These are phyloP conservation scores for Candida incommunis DNA, from an alignment of 805 yeast species.

Conservation along the genomic window DNA sequence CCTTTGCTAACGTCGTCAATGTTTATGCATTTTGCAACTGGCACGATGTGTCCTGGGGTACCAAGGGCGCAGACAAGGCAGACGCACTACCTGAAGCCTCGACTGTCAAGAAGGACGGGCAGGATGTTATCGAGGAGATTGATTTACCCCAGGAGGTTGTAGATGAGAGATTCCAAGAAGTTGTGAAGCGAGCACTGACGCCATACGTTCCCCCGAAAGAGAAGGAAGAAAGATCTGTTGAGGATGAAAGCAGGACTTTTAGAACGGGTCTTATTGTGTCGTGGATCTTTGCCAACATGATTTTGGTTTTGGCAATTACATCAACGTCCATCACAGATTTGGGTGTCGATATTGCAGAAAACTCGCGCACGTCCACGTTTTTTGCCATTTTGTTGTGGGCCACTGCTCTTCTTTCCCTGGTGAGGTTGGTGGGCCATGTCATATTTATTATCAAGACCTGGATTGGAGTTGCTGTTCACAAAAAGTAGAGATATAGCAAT, in stretches of 20 bases:
- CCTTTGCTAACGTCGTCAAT: constrained; percentile 33
- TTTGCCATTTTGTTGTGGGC: constrained; percentile 42
- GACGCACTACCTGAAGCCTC: constrained; percentile 37
- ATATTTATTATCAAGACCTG: constrained; percentile 27
- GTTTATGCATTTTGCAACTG: constrained; percentile 59
- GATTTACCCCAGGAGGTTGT: constrained; percentile 37
- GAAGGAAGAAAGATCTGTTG: constrained; percentile 12
- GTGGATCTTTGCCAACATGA: constrained; percentile 26
- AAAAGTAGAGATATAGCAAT: constrained; percentile 15
- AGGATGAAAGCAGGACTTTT: constrained; percentile 26
- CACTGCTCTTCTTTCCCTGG: constrained; percentile 45
- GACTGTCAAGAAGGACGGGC: constrained; percentile 38
- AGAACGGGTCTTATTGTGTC: constrained; percentile 25
- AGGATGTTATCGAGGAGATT: constrained; percentile 37
- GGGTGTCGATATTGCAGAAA: constrained; percentile 25
- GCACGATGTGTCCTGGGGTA: constrained; percentile 64
- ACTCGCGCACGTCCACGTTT: constrained; percentile 22
- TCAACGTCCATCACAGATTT: constrained; percentile 21
- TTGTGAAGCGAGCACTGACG: constrained; percentile 37
- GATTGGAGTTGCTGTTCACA: constrained; percentile 8
- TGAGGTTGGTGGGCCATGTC: constrained; percentile 41
- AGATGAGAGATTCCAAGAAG: constrained; percentile 34
- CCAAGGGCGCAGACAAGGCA: constrained; percentile 48
- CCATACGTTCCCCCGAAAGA: constrained; percentile 29
- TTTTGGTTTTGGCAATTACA: constrained; percentile 24